Base-by-base conservation (phyloP, 306 rosid genomes). In the Styphnolobium japonicum region DNA sequence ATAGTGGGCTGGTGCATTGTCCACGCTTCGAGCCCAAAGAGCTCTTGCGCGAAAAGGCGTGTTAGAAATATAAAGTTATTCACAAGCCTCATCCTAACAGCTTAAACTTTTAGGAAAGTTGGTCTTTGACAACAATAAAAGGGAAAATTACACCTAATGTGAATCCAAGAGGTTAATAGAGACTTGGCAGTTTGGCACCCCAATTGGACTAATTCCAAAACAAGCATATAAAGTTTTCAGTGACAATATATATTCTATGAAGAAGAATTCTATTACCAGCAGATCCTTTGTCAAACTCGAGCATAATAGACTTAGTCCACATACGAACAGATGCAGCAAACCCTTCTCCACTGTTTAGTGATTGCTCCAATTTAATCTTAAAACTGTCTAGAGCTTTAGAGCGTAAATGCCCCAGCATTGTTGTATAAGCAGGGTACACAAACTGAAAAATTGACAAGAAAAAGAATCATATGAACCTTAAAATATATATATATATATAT, bases 331-430 rank as follows among this genome's bases (percentile, higher is more conserved):
- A 64, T 53, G 90, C 82, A 67, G 97, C 90, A 65, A 91, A 94
- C 56, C 90, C 92, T 88, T 88, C 97, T 82, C 97, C 97, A 19
- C 80, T 84, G 15, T 79, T 87, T 73, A 92, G 81, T n/a, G 97
- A 83, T 56, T 79, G 86, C 43, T 89, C 94, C 71, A 94, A 82
- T 67, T 86, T 77, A 55, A 56, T 58, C 89, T 94, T 90, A 51
- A 92, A 94, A 83, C 67, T 76, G 5, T 88, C 89, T 12, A 88
- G 77, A 37, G 90, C 88, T 73, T 74, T 80, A 82, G 90, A 66
- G 21, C 91, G 89, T 34, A 94, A 80, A 81, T 88, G 97, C 51
- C 97, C 97, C 37, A 94, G 52, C 90, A 89, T 56, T 65, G 89
- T 68, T 45, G 83, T 74, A 82, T 87, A 92, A 18, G 91, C 87